Base-by-base conservation (phyloP, 208 protist genomes). In the Crithidia sp. region DNA sequence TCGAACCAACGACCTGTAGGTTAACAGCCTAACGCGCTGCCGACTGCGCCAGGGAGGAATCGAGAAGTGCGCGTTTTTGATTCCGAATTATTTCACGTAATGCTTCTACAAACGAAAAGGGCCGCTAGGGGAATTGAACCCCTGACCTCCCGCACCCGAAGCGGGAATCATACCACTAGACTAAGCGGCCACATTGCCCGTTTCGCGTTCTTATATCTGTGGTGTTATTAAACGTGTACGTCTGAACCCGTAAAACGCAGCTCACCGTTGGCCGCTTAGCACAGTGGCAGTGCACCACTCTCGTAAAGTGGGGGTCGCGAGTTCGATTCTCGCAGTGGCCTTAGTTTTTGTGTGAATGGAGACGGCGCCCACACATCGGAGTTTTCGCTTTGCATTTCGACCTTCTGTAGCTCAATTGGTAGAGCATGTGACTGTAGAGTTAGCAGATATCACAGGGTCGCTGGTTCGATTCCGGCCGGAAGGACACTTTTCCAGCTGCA, bases 11-110 rank as follows among this genome's bases (percentile, higher is more conserved):
- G 91, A 96, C 91, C 91, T 96, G 92, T 96, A 96, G 92, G 92
- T 96, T 96, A 96, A 96, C 92, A 96, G 92, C 92, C 92, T 96
- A 96, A 96, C 92, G 92, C 92, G 92, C 92, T 96, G 90, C 92
- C 92, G 92, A 96, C 92, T 96, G 92, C 92, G 92, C 92, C 92
- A 96, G 84, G 92, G 90, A 96, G 92, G 92, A 96, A 67, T 76
- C 74, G 45, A 13, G 7, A 52, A 56, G 17, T 19, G 19, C 44
- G 2, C 5, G 7, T 57, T 54, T 66, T 66, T 16, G 3, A 9
- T 41, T 66, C 7, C n/a, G 8, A 16, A 41, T n/a, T 37, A 56
- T 44, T 45, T 47, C 43, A 50, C n/a, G n/a, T n/a, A n/a, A n/a
- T n/a, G n/a, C n/a, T n/a, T n/a, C n/a, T n/a, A n/a, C n/a, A n/a